phyloP scores from a whole-genome alignment of 768 basidiomycete species.

The Phaffia australis region DNA sequence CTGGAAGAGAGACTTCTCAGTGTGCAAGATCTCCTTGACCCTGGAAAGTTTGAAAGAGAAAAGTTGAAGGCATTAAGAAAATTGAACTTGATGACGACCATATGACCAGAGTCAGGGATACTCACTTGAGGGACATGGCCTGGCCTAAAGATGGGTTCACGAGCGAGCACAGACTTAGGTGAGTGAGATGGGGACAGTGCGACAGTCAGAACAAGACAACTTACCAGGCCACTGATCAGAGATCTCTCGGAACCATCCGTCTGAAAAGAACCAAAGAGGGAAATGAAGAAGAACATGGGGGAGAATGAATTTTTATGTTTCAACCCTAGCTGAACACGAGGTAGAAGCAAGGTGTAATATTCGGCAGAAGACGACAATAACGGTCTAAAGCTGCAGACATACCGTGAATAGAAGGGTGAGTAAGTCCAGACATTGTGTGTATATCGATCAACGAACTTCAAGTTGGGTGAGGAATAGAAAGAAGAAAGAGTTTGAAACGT shows the following conservation, averaged over 20 bases:
- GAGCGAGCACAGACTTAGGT: neutral
- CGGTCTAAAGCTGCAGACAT: too few species aligned
- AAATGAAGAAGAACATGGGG: neutral
- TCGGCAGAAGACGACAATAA: too few species aligned
- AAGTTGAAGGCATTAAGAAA: constrained; percentile 1
- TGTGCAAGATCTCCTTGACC: constrained; percentile 88
- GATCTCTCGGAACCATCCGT: constrained; percentile 95
- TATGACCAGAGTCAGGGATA: neutral
- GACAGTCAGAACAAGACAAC: constrained; percentile 16
- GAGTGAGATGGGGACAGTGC: neutral
- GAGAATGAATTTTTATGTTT: neutral
- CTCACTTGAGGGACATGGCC: constrained; percentile 78
- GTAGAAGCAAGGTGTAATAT: too few species aligned
- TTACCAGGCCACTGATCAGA: constrained; percentile 77
- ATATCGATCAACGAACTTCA: neutral
- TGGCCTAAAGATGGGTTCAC: constrained; percentile 48
- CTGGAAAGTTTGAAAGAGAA: constrained; percentile 23
- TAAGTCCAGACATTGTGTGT: neutral
- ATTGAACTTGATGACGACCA: constrained; percentile 4
- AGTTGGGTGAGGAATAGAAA: too few species aligned
- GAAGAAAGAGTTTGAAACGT: too few species aligned
- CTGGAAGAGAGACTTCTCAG: constrained; percentile 85
- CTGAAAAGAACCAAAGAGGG: constrained; percentile 37
- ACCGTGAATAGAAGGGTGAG: constrained; percentile 2
- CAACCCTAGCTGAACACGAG: neutral